Conservation (phyloP, 1,284 basidiomycete genomes). For the Ustilago loliicola region DNA sequence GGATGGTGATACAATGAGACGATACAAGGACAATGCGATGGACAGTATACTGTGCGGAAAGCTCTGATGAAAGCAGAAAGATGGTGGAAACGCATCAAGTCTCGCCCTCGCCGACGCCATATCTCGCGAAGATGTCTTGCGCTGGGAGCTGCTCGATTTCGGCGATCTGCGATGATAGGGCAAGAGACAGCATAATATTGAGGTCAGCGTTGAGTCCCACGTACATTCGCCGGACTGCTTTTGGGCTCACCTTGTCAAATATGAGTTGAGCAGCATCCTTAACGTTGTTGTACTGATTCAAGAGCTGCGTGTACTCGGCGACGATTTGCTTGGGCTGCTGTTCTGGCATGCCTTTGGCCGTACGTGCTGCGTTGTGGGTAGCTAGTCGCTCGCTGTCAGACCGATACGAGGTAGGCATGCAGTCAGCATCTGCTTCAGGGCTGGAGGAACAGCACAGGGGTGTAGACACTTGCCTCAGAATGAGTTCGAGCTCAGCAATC, state of each 20-base stretch:
- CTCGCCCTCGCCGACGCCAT: conserved; percentile 25
- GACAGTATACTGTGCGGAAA: background rate
- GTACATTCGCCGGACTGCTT: too few species aligned
- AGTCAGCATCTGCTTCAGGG: background rate
- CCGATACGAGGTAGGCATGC: background rate
- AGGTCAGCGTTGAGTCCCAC: too few species aligned
- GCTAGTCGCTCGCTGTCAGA: conserved; percentile 17
- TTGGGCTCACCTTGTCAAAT: conserved; percentile 38
- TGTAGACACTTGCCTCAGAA: conserved; percentile 24
- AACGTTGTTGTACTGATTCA: conserved; percentile 46
- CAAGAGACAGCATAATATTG: background rate
- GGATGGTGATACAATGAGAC: background rate
- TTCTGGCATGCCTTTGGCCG: conserved; percentile 8
- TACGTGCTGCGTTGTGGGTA: conserved; percentile 29
- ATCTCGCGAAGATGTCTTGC: conserved; percentile 28
- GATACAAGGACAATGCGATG: background rate
- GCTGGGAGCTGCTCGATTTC: conserved; percentile 46
- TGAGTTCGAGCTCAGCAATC: conserved; percentile 27
- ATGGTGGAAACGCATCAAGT: conserved; percentile 1
- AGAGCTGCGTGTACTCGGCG: conserved; percentile 31
- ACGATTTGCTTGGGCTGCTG: conserved; percentile 40
- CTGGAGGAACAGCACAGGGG: background rate
- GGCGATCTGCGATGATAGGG: conserved; percentile 27
- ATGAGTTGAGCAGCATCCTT: conserved; percentile 42
- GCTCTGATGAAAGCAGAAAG: background rate